Evolutionary conservation across 345 rosid species (phyloP).

Genomic region (Hypericum androsaemum): DNA sequence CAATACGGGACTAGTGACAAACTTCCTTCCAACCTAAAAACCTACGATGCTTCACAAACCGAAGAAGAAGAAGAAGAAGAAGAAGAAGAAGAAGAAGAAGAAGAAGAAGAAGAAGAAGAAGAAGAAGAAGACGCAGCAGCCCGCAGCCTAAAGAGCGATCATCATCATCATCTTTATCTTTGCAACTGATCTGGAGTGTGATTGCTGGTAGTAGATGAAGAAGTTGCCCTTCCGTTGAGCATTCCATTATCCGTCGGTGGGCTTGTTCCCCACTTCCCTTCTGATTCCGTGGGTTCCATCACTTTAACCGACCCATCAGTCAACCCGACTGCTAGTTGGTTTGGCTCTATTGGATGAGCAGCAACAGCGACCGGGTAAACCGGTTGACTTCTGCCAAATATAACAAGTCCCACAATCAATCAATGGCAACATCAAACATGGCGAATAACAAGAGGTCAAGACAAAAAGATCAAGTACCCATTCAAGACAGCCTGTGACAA

Average conservation of each 20-base stretch:
- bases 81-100: too few relatives aligned
- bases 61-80: too few relatives aligned
- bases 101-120: too few relatives aligned
- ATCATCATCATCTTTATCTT: too few relatives aligned
- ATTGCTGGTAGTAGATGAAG: too few relatives aligned
- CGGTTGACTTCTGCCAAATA: conserved; percentile 14
- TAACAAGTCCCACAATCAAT: background rate
- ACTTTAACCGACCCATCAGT: conserved; percentile 55
- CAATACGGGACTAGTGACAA: too few relatives aligned
- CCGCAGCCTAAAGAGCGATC: too few relatives aligned
- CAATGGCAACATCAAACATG: background rate
- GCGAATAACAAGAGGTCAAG: background rate
- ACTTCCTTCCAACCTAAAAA: too few relatives aligned
- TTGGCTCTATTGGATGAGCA: conserved; percentile 50
- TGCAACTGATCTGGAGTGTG: too few relatives aligned
- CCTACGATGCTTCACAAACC: too few relatives aligned
- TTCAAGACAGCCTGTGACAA: conserved; percentile 24
- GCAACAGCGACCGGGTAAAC: conserved; percentile 43
- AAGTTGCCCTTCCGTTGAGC: too few relatives aligned
- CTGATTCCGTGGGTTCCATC: conserved; percentile 40
- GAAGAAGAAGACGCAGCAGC: too few relatives aligned
- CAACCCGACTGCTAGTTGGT: conserved; percentile 57
- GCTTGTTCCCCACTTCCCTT: conserved; percentile 38
- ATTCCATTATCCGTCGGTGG: conserved; percentile 31
- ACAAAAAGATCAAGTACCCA: background rate